Evolutionary conservation across 176 grass and related monocot species (phyloP).

Genomic region (Aegilops speltoides): DNA sequence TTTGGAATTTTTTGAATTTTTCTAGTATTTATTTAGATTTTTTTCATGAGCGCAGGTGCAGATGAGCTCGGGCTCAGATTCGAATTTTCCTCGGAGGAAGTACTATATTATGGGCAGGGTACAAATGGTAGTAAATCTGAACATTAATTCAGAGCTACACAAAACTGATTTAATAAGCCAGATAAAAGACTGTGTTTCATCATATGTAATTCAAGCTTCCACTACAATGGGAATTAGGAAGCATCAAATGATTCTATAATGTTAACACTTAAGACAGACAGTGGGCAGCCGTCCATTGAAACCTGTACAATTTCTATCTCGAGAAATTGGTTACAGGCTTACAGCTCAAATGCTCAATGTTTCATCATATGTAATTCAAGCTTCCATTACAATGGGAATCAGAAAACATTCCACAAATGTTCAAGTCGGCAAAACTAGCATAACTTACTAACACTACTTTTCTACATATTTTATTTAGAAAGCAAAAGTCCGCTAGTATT

Average conservation of each 20-base stretch:
- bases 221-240: not conserved
- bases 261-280: not conserved
- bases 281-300: not conserved
- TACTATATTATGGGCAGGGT: not conserved
- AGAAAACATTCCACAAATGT: not conserved
- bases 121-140: not conserved
- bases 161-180: not conserved
- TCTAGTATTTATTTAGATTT: too few relatives aligned
- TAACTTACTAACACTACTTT: not conserved
- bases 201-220: not conserved
- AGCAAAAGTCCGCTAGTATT: not conserved
- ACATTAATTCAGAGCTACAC: not conserved
- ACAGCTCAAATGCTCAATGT: not conserved
- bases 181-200: not conserved
- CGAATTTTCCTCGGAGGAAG: too few relatives aligned
- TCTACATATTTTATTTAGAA: not conserved
- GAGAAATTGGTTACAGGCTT: not conserved
- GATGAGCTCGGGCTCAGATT: too few relatives aligned
- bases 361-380: too few relatives aligned
- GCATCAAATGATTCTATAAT: not conserved
- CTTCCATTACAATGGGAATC: too few relatives aligned
- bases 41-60: too few relatives aligned
- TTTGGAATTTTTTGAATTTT: too few relatives aligned
- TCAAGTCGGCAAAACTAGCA: not conserved
- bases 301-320: not conserved